phyloP scores from a whole-genome alignment of 2,329 filamentous ascomycete genomes.

The Onygena corvina region DNA sequence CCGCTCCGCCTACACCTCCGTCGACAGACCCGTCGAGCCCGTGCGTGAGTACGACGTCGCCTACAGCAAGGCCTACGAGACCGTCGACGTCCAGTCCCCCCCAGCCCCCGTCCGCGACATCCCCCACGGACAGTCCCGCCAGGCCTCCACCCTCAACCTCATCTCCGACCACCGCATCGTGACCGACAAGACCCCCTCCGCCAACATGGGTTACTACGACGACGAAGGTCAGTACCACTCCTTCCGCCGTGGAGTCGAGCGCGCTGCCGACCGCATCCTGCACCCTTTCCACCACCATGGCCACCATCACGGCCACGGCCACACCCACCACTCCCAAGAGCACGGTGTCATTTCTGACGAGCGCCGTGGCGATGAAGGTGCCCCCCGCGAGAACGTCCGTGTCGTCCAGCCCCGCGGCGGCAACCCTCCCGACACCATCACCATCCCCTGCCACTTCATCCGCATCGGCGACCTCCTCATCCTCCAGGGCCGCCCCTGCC shows the following conservation, averaged over 20 bases:
- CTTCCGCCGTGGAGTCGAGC: slow-evolving; percentile 58
- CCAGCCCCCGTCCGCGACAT: slow-evolving; percentile 17
- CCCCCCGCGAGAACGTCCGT: slow-evolving; percentile 36
- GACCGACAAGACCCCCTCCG: slow-evolving; percentile 41
- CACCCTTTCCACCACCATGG: slow-evolving; percentile 49
- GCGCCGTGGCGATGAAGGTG: slow-evolving; percentile 33
- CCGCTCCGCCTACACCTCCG: slow-evolving; percentile 15
- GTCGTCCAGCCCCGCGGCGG: slow-evolving; percentile 41
- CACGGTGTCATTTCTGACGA: slow-evolving; percentile 34
- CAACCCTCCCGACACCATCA: slow-evolving; percentile 66
- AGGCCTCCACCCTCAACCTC: slow-evolving; percentile 28
- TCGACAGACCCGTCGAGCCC: slow-evolving; percentile 14
- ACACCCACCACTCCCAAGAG: slow-evolving; percentile 8
- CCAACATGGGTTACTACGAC: slow-evolving; percentile 71
- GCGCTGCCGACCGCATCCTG: slow-evolving; percentile 52
- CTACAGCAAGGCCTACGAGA: slow-evolving; percentile 18
- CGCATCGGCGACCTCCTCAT: slow-evolving; percentile 97
- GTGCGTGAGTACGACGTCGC: slow-evolving; percentile 21
- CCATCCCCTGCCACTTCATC: slow-evolving; percentile 99
- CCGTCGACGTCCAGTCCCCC: slow-evolving; percentile 13
- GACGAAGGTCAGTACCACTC: slow-evolving; percentile 65
- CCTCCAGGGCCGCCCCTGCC: slow-evolving; percentile 96
- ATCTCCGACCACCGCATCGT: slow-evolving; percentile 22
- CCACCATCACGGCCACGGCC: slow-evolving; percentile 22
- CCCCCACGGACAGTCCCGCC: slow-evolving; percentile 25